Conservation (phyloP, 2,329 filamentous ascomycete species). For the Chaetomiaceae sp. region DNA sequence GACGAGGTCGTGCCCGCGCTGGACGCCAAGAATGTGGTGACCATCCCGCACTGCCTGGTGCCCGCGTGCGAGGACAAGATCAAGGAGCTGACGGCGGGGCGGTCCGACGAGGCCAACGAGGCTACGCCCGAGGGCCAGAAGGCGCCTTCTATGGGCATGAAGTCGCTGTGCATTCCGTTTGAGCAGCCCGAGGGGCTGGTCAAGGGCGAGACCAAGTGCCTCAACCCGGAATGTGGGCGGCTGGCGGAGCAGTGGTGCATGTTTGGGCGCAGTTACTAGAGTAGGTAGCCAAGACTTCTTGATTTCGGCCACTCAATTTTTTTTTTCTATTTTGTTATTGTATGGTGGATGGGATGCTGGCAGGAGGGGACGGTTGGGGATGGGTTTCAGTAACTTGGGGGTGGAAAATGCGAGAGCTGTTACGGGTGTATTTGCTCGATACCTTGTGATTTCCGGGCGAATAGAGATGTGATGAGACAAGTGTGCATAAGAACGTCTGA, state of each 20-base stretch:
- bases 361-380: too few species aligned
- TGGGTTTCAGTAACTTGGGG: too few species aligned
- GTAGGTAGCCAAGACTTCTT: too few species aligned
- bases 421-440: constrained; percentile 7
- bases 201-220: constrained; percentile 79
- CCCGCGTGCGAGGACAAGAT: constrained; percentile 60
- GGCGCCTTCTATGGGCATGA: constrained; percentile 58
- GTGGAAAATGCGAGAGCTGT: background rate
- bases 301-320: background rate
- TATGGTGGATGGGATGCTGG: background rate
- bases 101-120: constrained; percentile 33
- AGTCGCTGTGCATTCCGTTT: constrained; percentile 67
- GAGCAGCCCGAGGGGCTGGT: constrained; percentile 75
- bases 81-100: constrained; percentile 34
- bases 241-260: constrained; percentile 82
- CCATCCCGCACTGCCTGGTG: constrained; percentile 85
- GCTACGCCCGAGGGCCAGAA: constrained; percentile 48
- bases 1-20: constrained; percentile 84
- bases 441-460: constrained; percentile 3
- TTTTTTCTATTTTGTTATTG: background rate
- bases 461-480: background rate
- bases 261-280: constrained; percentile 72
- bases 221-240: constrained; percentile 77
- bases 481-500: too few species aligned
- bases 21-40: constrained; percentile 84